phyloP scores from a whole-genome alignment of 768 basidiomycete genomes.

The Mycena belliarum region DNA sequence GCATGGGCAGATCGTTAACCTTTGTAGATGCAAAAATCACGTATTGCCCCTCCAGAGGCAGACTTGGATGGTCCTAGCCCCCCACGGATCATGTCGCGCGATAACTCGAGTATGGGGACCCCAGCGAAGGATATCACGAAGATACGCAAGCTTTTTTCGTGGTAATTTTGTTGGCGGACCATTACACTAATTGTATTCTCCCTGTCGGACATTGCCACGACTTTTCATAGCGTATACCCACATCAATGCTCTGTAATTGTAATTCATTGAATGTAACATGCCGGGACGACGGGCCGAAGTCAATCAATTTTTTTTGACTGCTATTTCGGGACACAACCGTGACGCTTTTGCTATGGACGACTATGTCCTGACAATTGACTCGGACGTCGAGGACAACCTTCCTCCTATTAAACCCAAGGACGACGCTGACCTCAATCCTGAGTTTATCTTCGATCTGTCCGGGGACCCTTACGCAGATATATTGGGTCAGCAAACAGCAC shows the following conservation, averaged over 20 bases:
- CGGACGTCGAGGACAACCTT: conserved; percentile 63
- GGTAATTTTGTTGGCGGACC: conserved; percentile 27
- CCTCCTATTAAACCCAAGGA: conserved; percentile 40
- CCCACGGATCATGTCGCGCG: conserved; percentile 19
- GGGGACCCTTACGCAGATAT: conserved; percentile 70
- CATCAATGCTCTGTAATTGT: conserved; percentile 17
- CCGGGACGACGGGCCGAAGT: background rate
- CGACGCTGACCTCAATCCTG: conserved; percentile 70
- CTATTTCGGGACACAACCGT: background rate
- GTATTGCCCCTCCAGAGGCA: conserved; percentile 55
- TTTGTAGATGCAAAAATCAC: conserved; percentile 63
- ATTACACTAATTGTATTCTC: conserved; percentile 11
- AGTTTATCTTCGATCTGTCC: conserved; percentile 78
- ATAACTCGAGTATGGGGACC: conserved; percentile 17
- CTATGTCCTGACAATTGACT: conserved; percentile 84
- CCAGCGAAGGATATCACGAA: conserved; percentile 44
- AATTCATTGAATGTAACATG: conserved; percentile 10
- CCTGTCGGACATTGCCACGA: conserved; percentile 15
- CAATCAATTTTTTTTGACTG: background rate
- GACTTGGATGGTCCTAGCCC: conserved; percentile 40
- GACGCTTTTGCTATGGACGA: conserved; percentile 49
- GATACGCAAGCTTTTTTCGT: conserved; percentile 54
- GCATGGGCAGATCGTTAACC: background rate
- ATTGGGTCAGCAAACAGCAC: conserved; percentile 38
- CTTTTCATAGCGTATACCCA: conserved; percentile 10